These are phyloP conservation scores for Sporothrix globosa DNA, from an alignment of 2,329 filamentous ascomycete genomes.

Conservation along the genomic window DNA sequence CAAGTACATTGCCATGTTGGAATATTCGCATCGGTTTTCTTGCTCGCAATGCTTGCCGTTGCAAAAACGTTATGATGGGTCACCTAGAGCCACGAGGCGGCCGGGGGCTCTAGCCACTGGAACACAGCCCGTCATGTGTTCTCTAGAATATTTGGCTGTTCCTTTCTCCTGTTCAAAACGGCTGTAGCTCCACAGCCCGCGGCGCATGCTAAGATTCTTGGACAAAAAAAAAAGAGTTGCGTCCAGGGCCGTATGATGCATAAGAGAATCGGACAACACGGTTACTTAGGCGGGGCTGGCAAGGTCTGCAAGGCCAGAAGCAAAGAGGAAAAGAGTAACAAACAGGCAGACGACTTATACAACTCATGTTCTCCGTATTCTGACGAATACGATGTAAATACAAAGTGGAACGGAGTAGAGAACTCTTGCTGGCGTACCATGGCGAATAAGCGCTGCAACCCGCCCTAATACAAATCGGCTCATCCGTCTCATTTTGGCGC, in stretches of 20 bases:
- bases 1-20: neutral
- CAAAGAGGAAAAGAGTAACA: neutral
- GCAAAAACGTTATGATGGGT: neutral
- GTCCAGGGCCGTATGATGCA: neutral
- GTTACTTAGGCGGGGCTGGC: neutral
- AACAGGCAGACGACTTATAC: neutral
- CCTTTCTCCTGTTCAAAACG: neutral
- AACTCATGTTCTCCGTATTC: neutral
- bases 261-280: neutral
- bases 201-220: slow-evolving; percentile 9
- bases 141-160: neutral
- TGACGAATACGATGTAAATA: slow-evolving; percentile 8
- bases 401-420: neutral
- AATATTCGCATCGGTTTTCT: neutral
- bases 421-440: slow-evolving; percentile 9
- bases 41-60: neutral
- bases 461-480: slow-evolving; percentile 11
- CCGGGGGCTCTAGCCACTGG: neutral
- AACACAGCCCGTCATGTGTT: neutral
- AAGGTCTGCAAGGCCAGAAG: neutral
- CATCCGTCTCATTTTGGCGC: slow-evolving; percentile 23
- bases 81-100: neutral
- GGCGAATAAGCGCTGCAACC: slow-evolving; percentile 29
- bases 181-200: slow-evolving; percentile 7
- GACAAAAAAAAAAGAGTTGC: neutral